These are phyloP conservation scores for Neolentinus lepideus DNA, from an alignment of 1,284 basidiomycete species.

Conservation along the genomic window DNA sequence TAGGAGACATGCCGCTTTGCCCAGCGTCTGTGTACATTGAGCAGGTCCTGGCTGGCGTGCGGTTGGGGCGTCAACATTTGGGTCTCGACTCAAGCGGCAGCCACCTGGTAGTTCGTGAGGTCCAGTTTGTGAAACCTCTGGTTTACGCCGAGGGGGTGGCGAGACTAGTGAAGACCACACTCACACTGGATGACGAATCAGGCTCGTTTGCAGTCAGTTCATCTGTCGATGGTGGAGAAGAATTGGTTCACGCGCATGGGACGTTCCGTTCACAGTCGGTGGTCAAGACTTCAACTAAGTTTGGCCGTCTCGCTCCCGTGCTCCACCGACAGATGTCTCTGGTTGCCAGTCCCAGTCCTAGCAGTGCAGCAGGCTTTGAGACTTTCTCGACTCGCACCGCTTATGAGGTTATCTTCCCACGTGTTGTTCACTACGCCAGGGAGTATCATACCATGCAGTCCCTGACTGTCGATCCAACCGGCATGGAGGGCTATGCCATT, in stretches of 20 bases:
- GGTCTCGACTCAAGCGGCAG: slow-evolving; percentile 21
- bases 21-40: slow-evolving; percentile 66
- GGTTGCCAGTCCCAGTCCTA: slow-evolving; percentile 16
- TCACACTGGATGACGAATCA: slow-evolving; percentile 26
- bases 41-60: slow-evolving; percentile 38
- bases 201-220: slow-evolving; percentile 44
- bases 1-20: slow-evolving; percentile 50
- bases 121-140: slow-evolving; percentile 48
- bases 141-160: slow-evolving; percentile 31
- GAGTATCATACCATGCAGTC: slow-evolving; percentile 51
- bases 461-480: slow-evolving; percentile 39
- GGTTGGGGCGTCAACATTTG: slow-evolving; percentile 26
- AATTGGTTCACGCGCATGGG: slow-evolving; percentile 41
- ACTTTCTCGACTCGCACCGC: slow-evolving; percentile 47
- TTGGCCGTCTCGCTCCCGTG: slow-evolving; percentile 28
- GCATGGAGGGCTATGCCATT: slow-evolving; percentile 46
- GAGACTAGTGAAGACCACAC: slow-evolving; percentile 30
- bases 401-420: slow-evolving; percentile 62
- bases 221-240: slow-evolving; percentile 21
- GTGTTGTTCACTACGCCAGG: slow-evolving; percentile 56
- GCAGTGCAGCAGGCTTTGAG: slow-evolving; percentile 28
- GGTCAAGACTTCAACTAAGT: slow-evolving; percentile 27
- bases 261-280: slow-evolving; percentile 29
- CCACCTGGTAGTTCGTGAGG: slow-evolving; percentile 31
- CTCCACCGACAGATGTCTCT: slow-evolving; percentile 27